phyloP scores from a whole-genome alignment of 176 grass and related monocot genomes.

The Musa acuminata region DNA sequence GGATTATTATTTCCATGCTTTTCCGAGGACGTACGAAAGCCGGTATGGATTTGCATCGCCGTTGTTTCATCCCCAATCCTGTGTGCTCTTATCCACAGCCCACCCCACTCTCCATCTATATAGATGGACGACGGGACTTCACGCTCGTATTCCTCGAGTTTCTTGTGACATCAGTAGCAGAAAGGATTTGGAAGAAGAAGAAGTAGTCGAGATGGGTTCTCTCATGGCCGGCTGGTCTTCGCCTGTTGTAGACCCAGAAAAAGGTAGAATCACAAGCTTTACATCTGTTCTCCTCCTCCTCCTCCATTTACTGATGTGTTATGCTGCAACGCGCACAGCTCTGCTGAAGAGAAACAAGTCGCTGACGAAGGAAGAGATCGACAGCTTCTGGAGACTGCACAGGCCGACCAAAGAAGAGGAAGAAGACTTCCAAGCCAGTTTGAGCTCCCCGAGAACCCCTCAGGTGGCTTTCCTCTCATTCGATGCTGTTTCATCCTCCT shows the following conservation, averaged over 20 bases:
- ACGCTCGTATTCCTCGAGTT: no score
- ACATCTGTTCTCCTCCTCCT: neutral
- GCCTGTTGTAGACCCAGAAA: slow-evolving; percentile 22
- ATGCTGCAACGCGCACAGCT: slow-evolving; percentile 18
- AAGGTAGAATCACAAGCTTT: slow-evolving; percentile 20
- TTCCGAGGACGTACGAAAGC: no score
- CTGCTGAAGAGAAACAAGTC: slow-evolving; percentile 50
- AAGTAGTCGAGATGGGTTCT: slow-evolving; percentile 54
- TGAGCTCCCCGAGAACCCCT: neutral
- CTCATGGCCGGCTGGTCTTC: slow-evolving; percentile 91
- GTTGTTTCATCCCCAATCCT: no score
- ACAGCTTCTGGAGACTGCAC: slow-evolving; percentile 51
- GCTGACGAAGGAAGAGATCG: slow-evolving; percentile 75
- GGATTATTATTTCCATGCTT: no score
- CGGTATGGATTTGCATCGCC: no score
- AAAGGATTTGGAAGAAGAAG: no score
- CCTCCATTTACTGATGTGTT: neutral
- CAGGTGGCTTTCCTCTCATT: neutral
- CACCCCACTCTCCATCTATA: no score
- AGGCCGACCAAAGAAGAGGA: slow-evolving; percentile 22
- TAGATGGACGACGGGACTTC: no score
- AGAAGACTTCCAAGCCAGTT: slow-evolving; percentile 1
- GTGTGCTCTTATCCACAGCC: no score
- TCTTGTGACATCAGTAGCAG: no score
- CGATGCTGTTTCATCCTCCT: neutral